Base-by-base conservation (phyloP, 305 asterid species). In the Withania somnifera region DNA sequence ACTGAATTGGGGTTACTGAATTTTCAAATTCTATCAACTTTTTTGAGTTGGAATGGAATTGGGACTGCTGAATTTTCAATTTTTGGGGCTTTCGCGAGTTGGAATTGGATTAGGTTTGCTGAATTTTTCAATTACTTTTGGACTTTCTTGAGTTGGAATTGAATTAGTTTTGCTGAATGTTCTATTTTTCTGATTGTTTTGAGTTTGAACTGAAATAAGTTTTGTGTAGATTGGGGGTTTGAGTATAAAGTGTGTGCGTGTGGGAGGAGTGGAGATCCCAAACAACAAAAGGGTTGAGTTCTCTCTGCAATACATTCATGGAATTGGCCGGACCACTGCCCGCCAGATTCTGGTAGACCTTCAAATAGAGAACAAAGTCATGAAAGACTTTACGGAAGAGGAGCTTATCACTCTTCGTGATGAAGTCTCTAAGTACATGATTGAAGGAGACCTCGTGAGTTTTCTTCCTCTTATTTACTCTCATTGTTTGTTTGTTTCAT, bases 181-280 rank as follows among this genome's bases (percentile, higher is more conserved):
- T 71, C 38, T 24, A 71, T 22, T 20, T 71, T 42, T 42, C 11
- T 42, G 36, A 42, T 30, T 71, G 50, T 24, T 52, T 78, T 52
- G 51, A 24, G 38, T 81, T 79, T 54, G 77, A 26, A 66, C 63
- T 40, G 54, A 22, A 71, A 73, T 73, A 58, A 47, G 4, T 8
- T 26, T 83, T 57, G 28, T 75, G 61, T 47, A 95, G 99, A 42
- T 90, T 87, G 98, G 97, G 75, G 92, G 97, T 52, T 83, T 95
- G 89, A 89, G 87, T 83, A 89, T 95, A 77, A 94, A 80, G 85
- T 95, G 97, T 84, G 99, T 95, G 71, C 99, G 99, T 90, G 98
- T 95, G 71, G 99, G 99, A 77, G 99, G 98, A 47, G 98, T 96
- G 51, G 99, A 96, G 89, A 91, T 96, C 28, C 99, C 98, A 30